Evolutionary conservation across 805 yeast genomes (phyloP), one percentile per base, ranked within the genome.

Genomic region (Blastobotrys chiropterorum): DNA sequence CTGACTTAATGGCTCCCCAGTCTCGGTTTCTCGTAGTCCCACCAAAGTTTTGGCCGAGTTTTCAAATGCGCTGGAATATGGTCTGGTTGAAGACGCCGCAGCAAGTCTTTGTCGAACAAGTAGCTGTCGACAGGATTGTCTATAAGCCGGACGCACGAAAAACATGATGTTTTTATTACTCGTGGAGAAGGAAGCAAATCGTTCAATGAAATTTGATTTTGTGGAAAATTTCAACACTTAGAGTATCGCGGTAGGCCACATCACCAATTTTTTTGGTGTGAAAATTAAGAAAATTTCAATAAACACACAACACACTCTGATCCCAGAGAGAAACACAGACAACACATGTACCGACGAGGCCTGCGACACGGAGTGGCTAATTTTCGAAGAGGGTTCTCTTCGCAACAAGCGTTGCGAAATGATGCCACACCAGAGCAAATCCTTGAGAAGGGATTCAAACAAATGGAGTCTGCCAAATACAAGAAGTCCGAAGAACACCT

Each of bases 401-500:
- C 26, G 26, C n/a, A n/a, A 14, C 31, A 16, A n/a, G 16, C 16
- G 16, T 6, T 19, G 8, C 39, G 19, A 20, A 22, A 44, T 7
- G 14, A 26, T 8, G 6, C 21, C 2, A 26, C 34, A 11, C 47
- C 47, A 14, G 38, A 57, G 20, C 64, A 63, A 44, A 59, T 64
- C 40, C 61, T 67, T 19, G 53, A 58, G 20, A 49, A 56, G 50
- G 69, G 69, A 5, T 66, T 67, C 58, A 55, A 63, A 57, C 56
- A 60, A 30, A 64, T 67, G 60, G 62, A 63, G 38, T 50, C 55
- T 34, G 40, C 55, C 6, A 58, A 56, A n/a, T 61, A 63, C 53
- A 48, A 49, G 14, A 65, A 65, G 52, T 49, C 62, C 16, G 57
- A 60, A n/a, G 63, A 55, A 21, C 62, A 63, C 39, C 56, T 62